Percentiles rank a stretch among this genome's conserved stretches.
phyloP scores from a whole-genome alignment of 805 yeast genomes.

The Kuraishia capsulata region DNA sequence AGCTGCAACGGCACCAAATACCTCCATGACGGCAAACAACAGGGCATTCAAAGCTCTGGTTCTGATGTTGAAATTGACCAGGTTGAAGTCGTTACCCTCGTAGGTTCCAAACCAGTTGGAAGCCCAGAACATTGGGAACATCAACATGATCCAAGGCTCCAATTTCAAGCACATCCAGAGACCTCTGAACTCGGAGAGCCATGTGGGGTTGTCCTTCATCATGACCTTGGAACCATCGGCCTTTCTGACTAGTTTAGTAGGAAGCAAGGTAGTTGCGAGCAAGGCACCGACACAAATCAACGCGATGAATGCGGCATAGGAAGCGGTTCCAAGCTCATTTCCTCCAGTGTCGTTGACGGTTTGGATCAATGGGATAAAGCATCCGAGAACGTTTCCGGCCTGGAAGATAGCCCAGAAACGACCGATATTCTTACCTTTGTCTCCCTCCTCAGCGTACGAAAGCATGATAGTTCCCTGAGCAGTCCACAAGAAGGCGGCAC shows the following conservation, averaged over 20 bases:
- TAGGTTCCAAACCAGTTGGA: slow-evolving; percentile 58
- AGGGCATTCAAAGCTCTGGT: slow-evolving; percentile 50
- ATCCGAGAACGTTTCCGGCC: slow-evolving; percentile 53
- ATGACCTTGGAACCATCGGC: slow-evolving; percentile 41
- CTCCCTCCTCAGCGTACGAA: slow-evolving; percentile 45
- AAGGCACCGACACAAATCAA: slow-evolving; percentile 38
- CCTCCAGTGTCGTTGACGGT: slow-evolving; percentile 29
- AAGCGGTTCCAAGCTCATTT: slow-evolving; percentile 31
- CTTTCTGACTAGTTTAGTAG: slow-evolving; percentile 38
- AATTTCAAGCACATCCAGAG: slow-evolving; percentile 17
- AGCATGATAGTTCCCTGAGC: slow-evolving; percentile 48
- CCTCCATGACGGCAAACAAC: slow-evolving; percentile 48
- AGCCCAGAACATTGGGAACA: slow-evolving; percentile 52
- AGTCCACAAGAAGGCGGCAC: slow-evolving; percentile 47
- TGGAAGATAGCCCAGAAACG: slow-evolving; percentile 54
- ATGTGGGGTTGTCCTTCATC: slow-evolving; percentile 32
- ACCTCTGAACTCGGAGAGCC: slow-evolving; percentile 26
- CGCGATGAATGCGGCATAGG: slow-evolving; percentile 44
- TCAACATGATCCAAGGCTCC: slow-evolving; percentile 25
- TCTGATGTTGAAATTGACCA: slow-evolving; percentile 42
- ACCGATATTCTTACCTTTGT: slow-evolving; percentile 45
- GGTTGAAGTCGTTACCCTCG: slow-evolving; percentile 47
- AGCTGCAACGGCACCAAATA: slow-evolving; percentile 40
- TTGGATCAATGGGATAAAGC: slow-evolving; percentile 47
- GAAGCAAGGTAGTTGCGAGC: slow-evolving; percentile 37